Percentiles rank a stretch among this genome's conserved stretches.
phyloP scores from a whole-genome alignment of 768 basidiomycete genomes.

The Boletales sp. region DNA sequence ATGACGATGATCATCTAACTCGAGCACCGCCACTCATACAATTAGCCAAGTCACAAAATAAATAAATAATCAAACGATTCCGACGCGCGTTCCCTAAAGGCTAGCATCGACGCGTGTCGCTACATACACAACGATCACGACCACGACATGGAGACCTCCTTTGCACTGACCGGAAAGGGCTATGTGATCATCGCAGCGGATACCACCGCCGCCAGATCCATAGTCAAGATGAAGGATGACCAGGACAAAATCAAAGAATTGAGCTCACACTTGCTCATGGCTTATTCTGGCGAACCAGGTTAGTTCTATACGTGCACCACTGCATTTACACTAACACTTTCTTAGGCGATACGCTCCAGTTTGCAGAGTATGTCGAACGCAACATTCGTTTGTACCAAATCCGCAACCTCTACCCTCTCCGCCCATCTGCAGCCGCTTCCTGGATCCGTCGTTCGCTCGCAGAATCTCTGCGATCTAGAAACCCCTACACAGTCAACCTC shows the following conservation, averaged over 20 bases:
- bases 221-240: slow-evolving; percentile 96
- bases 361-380: slow-evolving; percentile 93
- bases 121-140: slow-evolving; percentile 8
- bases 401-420: slow-evolving; percentile 84
- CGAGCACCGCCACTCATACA: too few species aligned
- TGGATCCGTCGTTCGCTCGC: slow-evolving; percentile 94
- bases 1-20: too few species aligned
- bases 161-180: slow-evolving; percentile 88
- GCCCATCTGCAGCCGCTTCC: slow-evolving; percentile 86
- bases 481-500: slow-evolving; percentile 88
- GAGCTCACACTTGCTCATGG: slow-evolving; percentile 90
- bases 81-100: slow-evolving; percentile 28
- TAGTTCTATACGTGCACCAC: slow-evolving; percentile 20
- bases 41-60: slow-evolving; percentile 11
- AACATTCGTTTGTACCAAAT: slow-evolving; percentile 97
- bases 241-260: slow-evolving; percentile 96
- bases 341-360: slow-evolving; percentile 91
- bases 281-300: slow-evolving; percentile 92
- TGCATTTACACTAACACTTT: neutral
- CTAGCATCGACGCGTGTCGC: slow-evolving; percentile 16
- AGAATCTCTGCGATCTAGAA: slow-evolving; percentile 80
- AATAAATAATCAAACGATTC: neutral
- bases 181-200: slow-evolving; percentile 93
- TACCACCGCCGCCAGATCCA: slow-evolving; percentile 82
- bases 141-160: slow-evolving; percentile 79